These are phyloP conservation scores for Mycena sp. DNA, from an alignment of 1,284 basidiomycete genomes.

Conservation along the genomic window DNA sequence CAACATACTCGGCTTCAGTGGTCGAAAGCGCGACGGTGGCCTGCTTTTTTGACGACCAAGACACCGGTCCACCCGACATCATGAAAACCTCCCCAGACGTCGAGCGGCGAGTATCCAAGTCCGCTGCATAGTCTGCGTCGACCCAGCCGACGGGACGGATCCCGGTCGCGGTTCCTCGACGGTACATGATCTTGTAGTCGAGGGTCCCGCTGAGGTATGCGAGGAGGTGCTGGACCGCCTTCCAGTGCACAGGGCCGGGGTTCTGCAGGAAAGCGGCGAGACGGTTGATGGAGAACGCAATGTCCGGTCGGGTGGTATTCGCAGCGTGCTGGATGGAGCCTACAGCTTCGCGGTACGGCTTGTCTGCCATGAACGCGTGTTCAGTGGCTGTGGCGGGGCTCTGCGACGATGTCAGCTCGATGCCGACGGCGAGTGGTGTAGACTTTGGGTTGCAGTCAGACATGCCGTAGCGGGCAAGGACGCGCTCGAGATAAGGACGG, in stretches of 20 bases:
- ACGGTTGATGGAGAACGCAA: constrained; percentile 37
- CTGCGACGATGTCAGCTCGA: background rate
- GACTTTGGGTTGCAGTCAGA: constrained; percentile 21
- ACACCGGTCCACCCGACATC: constrained; percentile 20
- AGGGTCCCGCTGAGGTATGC: constrained; percentile 41
- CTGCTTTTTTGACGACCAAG: constrained; percentile 27
- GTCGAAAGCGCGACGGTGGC: constrained; percentile 23
- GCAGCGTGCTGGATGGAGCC: constrained; percentile 45
- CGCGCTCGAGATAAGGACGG: constrained; percentile 18
- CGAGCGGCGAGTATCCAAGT: constrained; percentile 21
- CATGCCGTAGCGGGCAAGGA: constrained; percentile 22
- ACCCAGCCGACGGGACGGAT: constrained; percentile 11
- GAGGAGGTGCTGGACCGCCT: constrained; percentile 34
- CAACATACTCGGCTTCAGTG: constrained; percentile 20
- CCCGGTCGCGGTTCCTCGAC: constrained; percentile 10
- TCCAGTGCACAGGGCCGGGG: constrained; percentile 36
- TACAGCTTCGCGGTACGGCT: constrained; percentile 40
- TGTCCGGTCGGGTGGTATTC: constrained; percentile 42
- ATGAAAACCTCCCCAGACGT: constrained; percentile 23
- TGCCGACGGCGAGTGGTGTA: constrained; percentile 11
- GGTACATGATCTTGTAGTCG: constrained; percentile 35
- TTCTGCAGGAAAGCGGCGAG: constrained; percentile 37
- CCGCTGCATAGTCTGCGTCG: constrained; percentile 14
- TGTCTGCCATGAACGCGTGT: constrained; percentile 36
- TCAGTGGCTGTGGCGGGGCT: constrained; percentile 14